Conservation (phyloP, 2,329 filamentous ascomycete genomes). For the Neopestalotiopsis clavispora region DNA sequence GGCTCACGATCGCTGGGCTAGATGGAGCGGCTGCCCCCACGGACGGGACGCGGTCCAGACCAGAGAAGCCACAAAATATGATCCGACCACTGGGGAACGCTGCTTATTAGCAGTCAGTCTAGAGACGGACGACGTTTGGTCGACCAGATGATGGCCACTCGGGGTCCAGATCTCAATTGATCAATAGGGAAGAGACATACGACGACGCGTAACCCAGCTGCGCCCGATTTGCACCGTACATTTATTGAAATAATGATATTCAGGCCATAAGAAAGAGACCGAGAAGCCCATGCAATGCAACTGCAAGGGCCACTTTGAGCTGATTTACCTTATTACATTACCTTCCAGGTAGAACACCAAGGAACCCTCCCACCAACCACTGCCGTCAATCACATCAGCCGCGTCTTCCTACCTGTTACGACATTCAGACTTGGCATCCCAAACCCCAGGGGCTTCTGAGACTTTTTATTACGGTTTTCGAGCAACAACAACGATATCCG, state of each 20-base stretch:
- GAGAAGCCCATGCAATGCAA: constrained; percentile 8
- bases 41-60: neutral
- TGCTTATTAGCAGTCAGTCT: constrained; percentile 1
- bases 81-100: neutral
- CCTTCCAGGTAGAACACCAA: neutral
- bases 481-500: neutral
- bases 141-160: neutral
- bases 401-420: neutral
- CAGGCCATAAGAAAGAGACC: neutral
- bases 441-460: neutral
- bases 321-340: neutral
- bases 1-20: constrained; percentile 1
- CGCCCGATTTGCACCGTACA: neutral
- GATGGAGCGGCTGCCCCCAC: neutral
- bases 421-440: neutral
- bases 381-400: constrained; percentile 1
- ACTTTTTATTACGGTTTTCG: neutral
- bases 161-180: neutral
- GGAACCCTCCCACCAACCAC: neutral
- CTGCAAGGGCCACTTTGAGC: constrained; percentile 14
- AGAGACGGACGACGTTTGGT: neutral
- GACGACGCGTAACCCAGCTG: neutral
- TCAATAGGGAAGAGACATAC: neutral
- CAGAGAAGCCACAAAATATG: constrained; percentile 2
- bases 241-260: neutral